Percentiles rank a stretch among this genome's conserved stretches.
Evolutionary conservation across 768 basidiomycete species (phyloP).

Genomic region (Lentinula guzmanii): DNA sequence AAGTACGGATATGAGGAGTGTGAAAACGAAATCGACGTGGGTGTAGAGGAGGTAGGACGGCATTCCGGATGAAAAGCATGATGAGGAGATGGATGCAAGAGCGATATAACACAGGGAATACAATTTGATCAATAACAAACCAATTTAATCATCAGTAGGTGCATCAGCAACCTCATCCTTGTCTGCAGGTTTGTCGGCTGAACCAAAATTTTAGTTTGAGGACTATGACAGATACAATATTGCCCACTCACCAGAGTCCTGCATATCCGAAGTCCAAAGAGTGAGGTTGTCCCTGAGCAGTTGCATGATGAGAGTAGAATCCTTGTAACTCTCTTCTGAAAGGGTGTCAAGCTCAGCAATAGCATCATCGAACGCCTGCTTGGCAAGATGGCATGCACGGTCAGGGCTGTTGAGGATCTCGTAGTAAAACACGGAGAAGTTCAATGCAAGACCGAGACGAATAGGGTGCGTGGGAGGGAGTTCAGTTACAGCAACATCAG

Average conservation of each 20-base stretch:
- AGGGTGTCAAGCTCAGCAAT: slow-evolving; percentile 99
- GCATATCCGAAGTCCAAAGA: slow-evolving; percentile 98
- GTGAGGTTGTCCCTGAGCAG: slow-evolving; percentile 95
- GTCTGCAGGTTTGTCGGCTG: slow-evolving; percentile 66
- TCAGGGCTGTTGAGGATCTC: slow-evolving; percentile 99
- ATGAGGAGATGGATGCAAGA: slow-evolving; percentile 5
- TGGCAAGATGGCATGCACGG: slow-evolving; percentile 97
- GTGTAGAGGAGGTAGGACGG: background rate
- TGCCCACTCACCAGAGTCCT: slow-evolving; percentile 67
- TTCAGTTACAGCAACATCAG: slow-evolving; percentile 93
- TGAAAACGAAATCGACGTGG: background rate
- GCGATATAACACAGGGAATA: slow-evolving; percentile 4
- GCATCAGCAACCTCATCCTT: slow-evolving; percentile 65
- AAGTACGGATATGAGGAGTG: background rate
- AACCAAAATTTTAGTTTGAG: background rate
- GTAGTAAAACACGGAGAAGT: slow-evolving; percentile 99
- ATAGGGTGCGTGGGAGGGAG: slow-evolving; percentile 96
- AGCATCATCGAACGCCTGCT: slow-evolving; percentile 98
- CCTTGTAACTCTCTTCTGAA: slow-evolving; percentile 98
- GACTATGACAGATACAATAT: background rate
- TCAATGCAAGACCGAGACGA: slow-evolving; percentile 95
- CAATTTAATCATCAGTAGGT: slow-evolving; percentile 59
- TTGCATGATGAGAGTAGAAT: slow-evolving; percentile 97
- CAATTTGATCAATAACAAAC: slow-evolving; percentile 9
- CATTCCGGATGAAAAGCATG: slow-evolving; percentile 3